Base-by-base conservation (phyloP, 2,329 filamentous ascomycete species). In the Eutypella sp. region DNA sequence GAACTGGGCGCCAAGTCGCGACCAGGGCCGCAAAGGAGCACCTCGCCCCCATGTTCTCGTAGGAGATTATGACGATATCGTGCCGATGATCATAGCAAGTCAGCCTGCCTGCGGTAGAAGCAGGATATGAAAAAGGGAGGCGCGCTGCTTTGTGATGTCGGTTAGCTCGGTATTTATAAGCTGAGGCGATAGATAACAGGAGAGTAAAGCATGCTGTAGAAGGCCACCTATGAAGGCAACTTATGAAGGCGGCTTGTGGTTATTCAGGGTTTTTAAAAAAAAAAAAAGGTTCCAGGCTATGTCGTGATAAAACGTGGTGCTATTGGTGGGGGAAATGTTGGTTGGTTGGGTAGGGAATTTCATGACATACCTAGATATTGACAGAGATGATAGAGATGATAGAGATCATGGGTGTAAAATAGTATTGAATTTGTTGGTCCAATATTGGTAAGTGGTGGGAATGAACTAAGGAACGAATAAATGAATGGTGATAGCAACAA, bases 11-110 rank as follows among this genome's bases (percentile, higher is more conserved):
- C 56, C 66, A 71, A 65, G 67, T 67, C 60, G 67, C 69, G 62
- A 71, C 69, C 57, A 67, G 67, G 55, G 69, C 68, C 67, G 67
- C 71, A 63, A 64, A 56, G 63, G 62, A 64, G 61, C 66, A 68
- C 66, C 68, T 64, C 60, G 70, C 68, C 73, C 73, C 80, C 78
- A 81, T 81, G 66, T 68, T 77, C 68, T 67, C 62, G 64, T 58
- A 53, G 56, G 52, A 48, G 57, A 45, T 51, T 47, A 51, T 54
- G 46, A 51, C 48, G 59, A 57, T 27, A 49, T 43, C 22, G 38
- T 47, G 56, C 53, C 54, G 59, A 62, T 69, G 72, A 74, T 75
- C 64, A 75, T 65, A 60, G 59, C 62, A 76, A 63, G 48, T 11
- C 36, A 20, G 36, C 36, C 20, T 34, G 31, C 15, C 43, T 41